A percentile compares a stretch with the other conserved stretches of the same genome.
These are phyloP conservation scores for Sapria himalayana DNA, from an alignment of 345 rosid species.

Conservation along the genomic window DNA sequence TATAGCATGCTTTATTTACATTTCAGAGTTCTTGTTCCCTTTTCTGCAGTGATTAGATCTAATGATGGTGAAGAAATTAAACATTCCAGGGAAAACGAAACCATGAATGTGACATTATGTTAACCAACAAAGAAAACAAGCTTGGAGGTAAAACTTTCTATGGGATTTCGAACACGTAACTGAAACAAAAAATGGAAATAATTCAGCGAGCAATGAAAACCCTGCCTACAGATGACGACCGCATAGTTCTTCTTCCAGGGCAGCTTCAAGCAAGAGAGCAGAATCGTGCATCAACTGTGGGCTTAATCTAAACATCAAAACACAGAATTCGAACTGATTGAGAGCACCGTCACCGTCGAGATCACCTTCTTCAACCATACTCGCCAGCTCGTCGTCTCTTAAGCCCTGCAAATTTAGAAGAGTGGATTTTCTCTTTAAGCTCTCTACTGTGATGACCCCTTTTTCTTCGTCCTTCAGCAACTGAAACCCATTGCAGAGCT, in stretches of 20 bases:
- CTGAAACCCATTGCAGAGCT: constrained; percentile 33
- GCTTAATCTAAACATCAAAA: constrained; percentile 40
- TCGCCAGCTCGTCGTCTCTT: constrained; percentile 18
- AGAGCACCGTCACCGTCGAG: constrained; percentile 31
- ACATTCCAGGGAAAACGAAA: no score
- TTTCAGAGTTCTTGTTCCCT: no score
- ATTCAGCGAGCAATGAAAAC: no score
- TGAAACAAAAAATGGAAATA: no score
- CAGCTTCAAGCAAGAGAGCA: constrained; percentile 16
- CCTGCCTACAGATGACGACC: no score
- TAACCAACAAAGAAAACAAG: no score
- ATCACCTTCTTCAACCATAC: constrained; percentile 37
- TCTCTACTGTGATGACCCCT: constrained; percentile 28
- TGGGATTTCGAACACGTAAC: no score
- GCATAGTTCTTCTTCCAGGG: constrained; percentile 12
- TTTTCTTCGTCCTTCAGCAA: constrained; percentile 27
- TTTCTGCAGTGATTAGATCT: no score
- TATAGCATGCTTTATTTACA: no score
- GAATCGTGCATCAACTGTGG: constrained; percentile 39
- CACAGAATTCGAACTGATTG: constrained; percentile 33
- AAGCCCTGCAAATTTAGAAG: constrained; percentile 21
- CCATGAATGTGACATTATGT: no score
- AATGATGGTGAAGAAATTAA: no score
- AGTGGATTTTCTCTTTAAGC: constrained; percentile 24
- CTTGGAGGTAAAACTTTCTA: no score